Evolutionary conservation across 2,329 filamentous ascomycete genomes (phyloP).

Genomic region (Fusarium sp.): DNA sequence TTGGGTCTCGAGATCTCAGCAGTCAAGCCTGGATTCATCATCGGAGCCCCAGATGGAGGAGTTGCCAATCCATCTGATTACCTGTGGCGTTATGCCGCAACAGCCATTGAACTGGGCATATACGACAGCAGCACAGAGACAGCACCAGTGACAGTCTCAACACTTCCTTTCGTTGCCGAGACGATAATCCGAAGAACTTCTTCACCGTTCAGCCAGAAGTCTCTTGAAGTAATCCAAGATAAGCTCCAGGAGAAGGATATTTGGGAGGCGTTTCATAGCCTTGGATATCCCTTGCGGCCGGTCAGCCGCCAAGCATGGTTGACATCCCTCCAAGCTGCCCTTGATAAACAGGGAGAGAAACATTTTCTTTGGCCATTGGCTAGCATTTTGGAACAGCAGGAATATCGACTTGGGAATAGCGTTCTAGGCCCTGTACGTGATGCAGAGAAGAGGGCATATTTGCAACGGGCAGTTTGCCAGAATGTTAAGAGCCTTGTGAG

Average conservation of each 20-base stretch:
- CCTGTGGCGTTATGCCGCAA: not conserved
- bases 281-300: not conserved
- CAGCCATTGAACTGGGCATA: not conserved
- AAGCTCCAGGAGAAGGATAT: not conserved
- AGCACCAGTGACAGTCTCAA: not conserved
- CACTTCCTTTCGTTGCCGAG: not conserved
- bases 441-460: not conserved
- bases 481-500: not conserved
- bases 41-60: not conserved
- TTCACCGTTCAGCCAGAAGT: not conserved
- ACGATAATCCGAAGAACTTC: not conserved
- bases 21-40: not conserved
- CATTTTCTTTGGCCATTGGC: not conserved
- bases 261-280: not conserved
- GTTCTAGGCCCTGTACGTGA: not conserved
- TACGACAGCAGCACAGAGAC: not conserved
- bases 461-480: not conserved
- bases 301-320: not conserved
- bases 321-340: not conserved
- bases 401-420: not conserved
- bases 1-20: not conserved
- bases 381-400: not conserved
- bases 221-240: not conserved
- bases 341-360: not conserved
- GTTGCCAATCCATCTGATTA: not conserved